Evolutionary conservation across 441 rosid species (phyloP), one percentile per base, ranked within the genome.

Genomic region (Adansonia grandidieri): DNA sequence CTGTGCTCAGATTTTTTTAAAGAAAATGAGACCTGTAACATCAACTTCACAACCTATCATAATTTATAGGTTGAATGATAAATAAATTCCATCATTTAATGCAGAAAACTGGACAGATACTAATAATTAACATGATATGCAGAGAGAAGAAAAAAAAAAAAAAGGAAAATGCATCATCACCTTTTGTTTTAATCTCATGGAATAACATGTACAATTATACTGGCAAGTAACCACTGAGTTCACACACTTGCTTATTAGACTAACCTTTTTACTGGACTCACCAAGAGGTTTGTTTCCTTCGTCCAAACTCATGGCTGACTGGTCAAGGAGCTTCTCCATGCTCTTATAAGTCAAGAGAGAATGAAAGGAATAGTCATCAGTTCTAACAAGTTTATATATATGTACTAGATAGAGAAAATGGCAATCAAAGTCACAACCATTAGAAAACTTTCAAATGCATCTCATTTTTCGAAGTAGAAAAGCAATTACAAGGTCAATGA

Each of bases 241-340:
- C 37, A 37, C 64, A 40, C 17, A 28, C 17, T 62, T n/a, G 19
- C 47, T 28, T 14, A 62, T 24, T 48, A 79, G 40, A 80, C 89
- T 78, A 79, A 90, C 93, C 93, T 84, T 86, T 79, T 80, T 79
- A 76, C 68, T 73, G 58, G 86, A 76, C 80, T 76, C 76, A 60
- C 67, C 82, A 47, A 57, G 73, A 77, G 2, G 9, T 57, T 69
- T 77, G 57, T 40, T 76, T 66, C 75, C 78, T 77, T 71, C 76
- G 3, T 80, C 85, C 62, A 63, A 69, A 63, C 13, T 58, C 42
- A 53, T 63, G 9, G 80, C 79, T 50, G 90, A 85, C 19, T 20
- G 48, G 81, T 86, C 84, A 78, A 87, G 80, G 14, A 90, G 88
- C 77, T 81, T 86, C 44, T 80, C 83, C 89, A 89, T 82, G 84